These are phyloP conservation scores for Rhodotorula toruloides DNA, from an alignment of 768 basidiomycete genomes.

Conservation along the genomic window DNA sequence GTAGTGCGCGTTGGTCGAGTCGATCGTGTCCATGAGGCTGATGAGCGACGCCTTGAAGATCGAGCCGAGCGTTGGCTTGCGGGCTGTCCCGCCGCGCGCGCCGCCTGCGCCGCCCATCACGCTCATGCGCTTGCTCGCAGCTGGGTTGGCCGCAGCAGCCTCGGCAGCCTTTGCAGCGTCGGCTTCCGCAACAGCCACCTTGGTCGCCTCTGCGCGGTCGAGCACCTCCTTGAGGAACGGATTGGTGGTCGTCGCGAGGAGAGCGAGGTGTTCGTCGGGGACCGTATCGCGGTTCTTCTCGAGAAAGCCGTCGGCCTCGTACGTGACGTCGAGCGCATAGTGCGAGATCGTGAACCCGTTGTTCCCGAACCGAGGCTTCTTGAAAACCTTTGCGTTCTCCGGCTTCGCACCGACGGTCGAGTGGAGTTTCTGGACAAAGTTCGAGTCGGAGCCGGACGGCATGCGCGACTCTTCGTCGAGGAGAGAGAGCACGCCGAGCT, in stretches of 20 bases:
- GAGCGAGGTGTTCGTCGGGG: slow-evolving; percentile 90
- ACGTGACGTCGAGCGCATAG: slow-evolving; percentile 96
- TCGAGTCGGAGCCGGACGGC: slow-evolving; percentile 83
- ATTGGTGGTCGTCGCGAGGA: slow-evolving; percentile 81
- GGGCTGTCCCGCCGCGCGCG: slow-evolving; percentile 49
- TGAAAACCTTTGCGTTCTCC: slow-evolving; percentile 80
- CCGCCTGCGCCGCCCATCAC: slow-evolving; percentile 43
- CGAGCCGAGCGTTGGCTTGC: slow-evolving; percentile 93
- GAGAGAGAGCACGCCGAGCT: slow-evolving; percentile 85
- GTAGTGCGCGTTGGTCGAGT: slow-evolving; percentile 96
- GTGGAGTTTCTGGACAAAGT: slow-evolving; percentile 88
- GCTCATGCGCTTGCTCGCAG: slow-evolving; percentile 32
- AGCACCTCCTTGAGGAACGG: slow-evolving; percentile 90
- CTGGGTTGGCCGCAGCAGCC: slow-evolving; percentile 33
- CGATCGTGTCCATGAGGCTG: slow-evolving; percentile 92
- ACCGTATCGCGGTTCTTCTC: slow-evolving; percentile 99
- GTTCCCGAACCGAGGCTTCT: slow-evolving; percentile 98
- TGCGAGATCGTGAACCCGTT: slow-evolving; percentile 96
- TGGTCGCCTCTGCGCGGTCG: slow-evolving; percentile 69
- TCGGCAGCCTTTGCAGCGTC: slow-evolving; percentile 41
- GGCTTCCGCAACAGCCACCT: slow-evolving; percentile 65
- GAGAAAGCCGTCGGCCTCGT: slow-evolving; percentile 95
- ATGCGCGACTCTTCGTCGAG: slow-evolving; percentile 97
- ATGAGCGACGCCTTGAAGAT: slow-evolving; percentile 96
- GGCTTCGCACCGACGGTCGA: slow-evolving; percentile 70